Evolutionary conservation across 1,284 basidiomycete species (phyloP).

Genomic region (Termitomyces sp.): DNA sequence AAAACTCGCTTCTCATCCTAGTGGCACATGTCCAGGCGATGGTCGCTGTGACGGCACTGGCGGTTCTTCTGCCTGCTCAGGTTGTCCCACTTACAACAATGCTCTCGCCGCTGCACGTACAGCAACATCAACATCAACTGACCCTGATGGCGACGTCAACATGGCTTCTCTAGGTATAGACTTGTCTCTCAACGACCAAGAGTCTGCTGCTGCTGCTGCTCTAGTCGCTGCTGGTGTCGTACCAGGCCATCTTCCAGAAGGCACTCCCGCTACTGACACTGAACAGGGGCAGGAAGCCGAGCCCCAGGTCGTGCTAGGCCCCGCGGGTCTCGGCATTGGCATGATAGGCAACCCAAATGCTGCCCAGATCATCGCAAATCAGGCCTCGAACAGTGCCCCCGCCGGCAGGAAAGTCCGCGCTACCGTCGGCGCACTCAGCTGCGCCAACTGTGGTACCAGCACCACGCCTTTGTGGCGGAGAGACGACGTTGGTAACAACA

Average conservation of each 20-base stretch:
- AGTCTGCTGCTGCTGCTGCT: constrained; percentile 21
- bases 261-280: not conserved
- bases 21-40: constrained; percentile 89
- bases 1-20: constrained; percentile 18
- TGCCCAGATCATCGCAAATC: constrained; percentile 10
- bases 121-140: constrained; percentile 3
- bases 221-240: constrained; percentile 21
- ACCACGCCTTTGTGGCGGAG: constrained; percentile 92
- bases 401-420: constrained; percentile 29
- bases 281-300: constrained; percentile 2
- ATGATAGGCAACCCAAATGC: constrained; percentile 19
- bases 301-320: constrained; percentile 15
- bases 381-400: constrained; percentile 1
- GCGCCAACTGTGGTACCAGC: constrained; percentile 89
- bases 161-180: constrained; percentile 11
- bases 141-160: constrained; percentile 15
- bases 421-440: constrained; percentile 77
- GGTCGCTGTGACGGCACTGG: constrained; percentile 94
- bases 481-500: constrained; percentile 91
- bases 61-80: constrained; percentile 84
- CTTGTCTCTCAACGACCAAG: constrained; percentile 15
- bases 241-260: constrained; percentile 5
- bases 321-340: constrained; percentile 17
- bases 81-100: constrained; percentile 94
- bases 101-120: constrained; percentile 37